phyloP scores from a whole-genome alignment of 2,329 filamentous ascomycete genomes.

The Pseudogymnoascus verrucosus region DNA sequence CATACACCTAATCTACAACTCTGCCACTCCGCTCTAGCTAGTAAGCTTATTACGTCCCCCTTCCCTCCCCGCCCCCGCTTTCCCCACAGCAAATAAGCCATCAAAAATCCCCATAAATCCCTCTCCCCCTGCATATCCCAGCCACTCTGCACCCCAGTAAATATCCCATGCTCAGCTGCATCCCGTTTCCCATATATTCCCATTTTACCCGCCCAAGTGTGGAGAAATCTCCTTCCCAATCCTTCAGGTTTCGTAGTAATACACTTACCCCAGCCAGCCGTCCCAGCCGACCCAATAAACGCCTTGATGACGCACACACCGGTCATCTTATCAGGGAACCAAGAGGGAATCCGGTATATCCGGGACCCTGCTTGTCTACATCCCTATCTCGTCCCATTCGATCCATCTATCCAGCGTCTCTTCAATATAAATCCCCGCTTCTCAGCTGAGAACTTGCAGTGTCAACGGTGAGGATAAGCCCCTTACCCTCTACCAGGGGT shows the following conservation, averaged over 20 bases:
- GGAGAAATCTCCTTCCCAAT: not conserved
- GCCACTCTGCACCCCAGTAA: not conserved
- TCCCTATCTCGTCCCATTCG: not conserved
- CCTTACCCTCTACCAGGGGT: slow-evolving; percentile 23
- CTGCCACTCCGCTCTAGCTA: not conserved
- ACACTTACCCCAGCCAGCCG: not conserved
- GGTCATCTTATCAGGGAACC: not conserved
- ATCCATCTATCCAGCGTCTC: not conserved
- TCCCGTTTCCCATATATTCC: not conserved
- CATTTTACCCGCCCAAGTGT: not conserved
- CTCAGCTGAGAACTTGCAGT: not conserved
- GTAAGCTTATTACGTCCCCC: not conserved
- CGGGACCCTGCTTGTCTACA: not conserved
- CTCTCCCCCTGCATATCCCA: not conserved
- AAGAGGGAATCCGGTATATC: not conserved
- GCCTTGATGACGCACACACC: not conserved
- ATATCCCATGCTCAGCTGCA: not conserved
- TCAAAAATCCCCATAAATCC: not conserved
- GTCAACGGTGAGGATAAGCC: not conserved
- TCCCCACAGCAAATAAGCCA: not conserved
- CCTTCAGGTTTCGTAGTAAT: not conserved
- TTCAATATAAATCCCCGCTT: not conserved
- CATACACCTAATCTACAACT: not conserved
- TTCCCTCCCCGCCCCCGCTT: not conserved
- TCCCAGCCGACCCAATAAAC: not conserved